phyloP scores from a whole-genome alignment of 2,329 filamentous ascomycete genomes.

The Fulvia fulva region DNA sequence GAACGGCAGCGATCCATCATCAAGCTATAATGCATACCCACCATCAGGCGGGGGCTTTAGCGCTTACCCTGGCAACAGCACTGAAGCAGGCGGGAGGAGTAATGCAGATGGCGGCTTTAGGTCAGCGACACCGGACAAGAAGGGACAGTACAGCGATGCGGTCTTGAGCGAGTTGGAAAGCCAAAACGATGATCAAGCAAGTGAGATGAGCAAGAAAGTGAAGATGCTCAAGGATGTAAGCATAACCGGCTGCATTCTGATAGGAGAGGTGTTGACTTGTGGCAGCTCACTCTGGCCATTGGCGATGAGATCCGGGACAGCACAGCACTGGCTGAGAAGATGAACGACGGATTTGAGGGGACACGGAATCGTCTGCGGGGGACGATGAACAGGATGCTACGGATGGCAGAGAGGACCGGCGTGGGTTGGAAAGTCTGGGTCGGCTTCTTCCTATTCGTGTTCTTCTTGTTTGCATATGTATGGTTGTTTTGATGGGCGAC shows the following conservation, averaged over 20 bases:
- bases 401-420: conserved; percentile 93
- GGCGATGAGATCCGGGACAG: conserved; percentile 93
- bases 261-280: not conserved
- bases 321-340: conserved; percentile 82
- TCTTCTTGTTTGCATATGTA: conserved; percentile 82
- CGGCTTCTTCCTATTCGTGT: conserved; percentile 78
- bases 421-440: conserved; percentile 95
- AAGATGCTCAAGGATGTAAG: conserved; percentile 81
- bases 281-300: conserved; percentile 82
- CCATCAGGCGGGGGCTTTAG: conserved; percentile 21
- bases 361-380: conserved; percentile 76
- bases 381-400: conserved; percentile 94
- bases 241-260: not conserved
- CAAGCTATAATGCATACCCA: conserved; percentile 15
- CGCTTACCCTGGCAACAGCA: conserved; percentile 30
- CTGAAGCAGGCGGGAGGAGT: conserved; percentile 15
- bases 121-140: conserved; percentile 48
- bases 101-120: conserved; percentile 33
- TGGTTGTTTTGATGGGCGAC: conserved; percentile 61
- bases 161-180: conserved; percentile 91
- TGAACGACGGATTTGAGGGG: conserved; percentile 91
- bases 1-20: conserved; percentile 15
- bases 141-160: conserved; percentile 87
- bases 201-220: conserved; percentile 88
- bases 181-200: conserved; percentile 87